Evolutionary conservation across 1,284 basidiomycete genomes (phyloP).

Genomic region (Microbotryum scabiosae): DNA sequence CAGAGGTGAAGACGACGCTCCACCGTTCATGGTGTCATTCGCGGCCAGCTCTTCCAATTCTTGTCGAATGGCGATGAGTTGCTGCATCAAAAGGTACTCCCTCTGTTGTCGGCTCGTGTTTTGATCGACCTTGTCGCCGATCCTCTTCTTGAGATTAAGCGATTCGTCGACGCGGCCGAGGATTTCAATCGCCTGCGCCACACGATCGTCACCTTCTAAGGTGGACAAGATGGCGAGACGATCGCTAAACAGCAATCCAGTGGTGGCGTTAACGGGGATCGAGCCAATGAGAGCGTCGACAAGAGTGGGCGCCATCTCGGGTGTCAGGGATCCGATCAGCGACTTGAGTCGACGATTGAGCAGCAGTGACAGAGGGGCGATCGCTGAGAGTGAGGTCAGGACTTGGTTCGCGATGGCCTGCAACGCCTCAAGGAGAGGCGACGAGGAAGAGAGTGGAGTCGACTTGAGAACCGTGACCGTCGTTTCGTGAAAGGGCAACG

Average conservation of each 20-base stretch:
- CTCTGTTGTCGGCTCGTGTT: slow-evolving; percentile 17
- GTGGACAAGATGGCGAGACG: slow-evolving; percentile 19
- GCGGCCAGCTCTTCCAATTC: slow-evolving; percentile 31
- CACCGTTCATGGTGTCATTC: slow-evolving; percentile 7
- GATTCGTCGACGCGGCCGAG: slow-evolving; percentile 14
- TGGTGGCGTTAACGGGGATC: slow-evolving; percentile 11
- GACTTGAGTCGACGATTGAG: slow-evolving; percentile 15
- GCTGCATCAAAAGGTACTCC: slow-evolving; percentile 27
- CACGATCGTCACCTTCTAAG: slow-evolving; percentile 5
- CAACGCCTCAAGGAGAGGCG: slow-evolving; percentile 7
- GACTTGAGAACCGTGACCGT: slow-evolving; percentile 1
- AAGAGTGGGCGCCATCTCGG: slow-evolving; percentile 5
- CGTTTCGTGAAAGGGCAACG: slow-evolving; percentile 6
- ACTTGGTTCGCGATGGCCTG: slow-evolving; percentile 6
- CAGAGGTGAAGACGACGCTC: no score
- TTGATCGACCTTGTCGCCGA: slow-evolving; percentile 22
- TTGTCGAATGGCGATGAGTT: slow-evolving; percentile 29
- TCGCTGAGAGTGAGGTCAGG: slow-evolving; percentile 5
- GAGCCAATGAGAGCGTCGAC: slow-evolving; percentile 22
- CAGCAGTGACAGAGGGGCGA: slow-evolving; percentile 7
- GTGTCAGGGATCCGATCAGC: slow-evolving; percentile 6
- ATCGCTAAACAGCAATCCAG: slow-evolving; percentile 17
- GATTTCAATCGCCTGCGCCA: slow-evolving; percentile 17
- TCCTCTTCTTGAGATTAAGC: slow-evolving; percentile 13
- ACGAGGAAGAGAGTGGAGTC: not conserved